Evolutionary conservation across 306 rosid genomes (phyloP).

Genomic region (Malus fusca): DNA sequence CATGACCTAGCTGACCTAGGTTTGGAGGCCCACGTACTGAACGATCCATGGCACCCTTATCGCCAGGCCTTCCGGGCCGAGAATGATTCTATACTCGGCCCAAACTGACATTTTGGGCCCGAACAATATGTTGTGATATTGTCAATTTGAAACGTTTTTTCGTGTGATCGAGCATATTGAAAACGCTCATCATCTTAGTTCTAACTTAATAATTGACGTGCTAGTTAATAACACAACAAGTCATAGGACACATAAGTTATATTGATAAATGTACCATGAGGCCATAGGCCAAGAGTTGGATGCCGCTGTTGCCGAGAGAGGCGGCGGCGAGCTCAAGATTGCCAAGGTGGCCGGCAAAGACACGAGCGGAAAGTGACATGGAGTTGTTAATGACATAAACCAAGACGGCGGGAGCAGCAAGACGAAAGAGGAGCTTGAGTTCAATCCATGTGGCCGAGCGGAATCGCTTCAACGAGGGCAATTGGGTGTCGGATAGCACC

Average conservation of each 20-base stretch:
- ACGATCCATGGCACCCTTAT: no score
- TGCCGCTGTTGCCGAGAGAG: constrained; percentile 66
- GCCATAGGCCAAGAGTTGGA: constrained; percentile 69
- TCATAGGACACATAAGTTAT: background rate
- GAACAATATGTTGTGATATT: background rate
- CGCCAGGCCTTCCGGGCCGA: no score
- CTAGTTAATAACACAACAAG: background rate
- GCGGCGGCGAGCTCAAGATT: constrained; percentile 75
- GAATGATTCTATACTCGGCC: no score
- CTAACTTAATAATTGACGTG: background rate
- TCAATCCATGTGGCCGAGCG: constrained; percentile 51
- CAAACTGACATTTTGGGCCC: no score
- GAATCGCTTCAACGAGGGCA: constrained; percentile 26
- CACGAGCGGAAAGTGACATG: constrained; percentile 55
- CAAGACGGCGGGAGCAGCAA: constrained; percentile 61
- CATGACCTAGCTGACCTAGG: no score
- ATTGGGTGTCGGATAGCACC: constrained; percentile 31
- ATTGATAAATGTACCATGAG: constrained; percentile 41
- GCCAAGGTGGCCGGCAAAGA: constrained; percentile 73
- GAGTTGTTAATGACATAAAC: constrained; percentile 57
- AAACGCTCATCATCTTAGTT: background rate
- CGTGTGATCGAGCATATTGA: background rate
- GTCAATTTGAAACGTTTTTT: background rate
- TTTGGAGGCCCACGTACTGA: no score
- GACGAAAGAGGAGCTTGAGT: constrained; percentile 41